Evolutionary conservation across 1,139 yeast species (phyloP).

Genomic region (Nakaseomyces sp.): DNA sequence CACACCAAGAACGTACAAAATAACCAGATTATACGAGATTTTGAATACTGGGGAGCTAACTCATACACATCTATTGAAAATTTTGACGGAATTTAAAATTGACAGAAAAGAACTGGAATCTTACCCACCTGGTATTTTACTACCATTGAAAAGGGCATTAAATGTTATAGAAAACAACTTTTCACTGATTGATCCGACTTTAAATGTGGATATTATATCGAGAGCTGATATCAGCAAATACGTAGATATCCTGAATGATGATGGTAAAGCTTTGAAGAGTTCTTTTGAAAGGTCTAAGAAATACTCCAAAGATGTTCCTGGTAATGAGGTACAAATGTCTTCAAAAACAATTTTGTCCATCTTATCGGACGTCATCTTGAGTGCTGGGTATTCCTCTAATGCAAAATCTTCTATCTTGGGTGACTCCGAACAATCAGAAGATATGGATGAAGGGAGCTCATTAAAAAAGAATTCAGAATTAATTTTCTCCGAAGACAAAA

Average conservation of each 20-base stretch:
- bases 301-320: constrained; percentile 2
- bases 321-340: background rate
- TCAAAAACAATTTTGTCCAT: constrained; percentile 12
- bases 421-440: constrained; percentile 12
- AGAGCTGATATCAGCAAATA: constrained; percentile 50
- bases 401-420: background rate
- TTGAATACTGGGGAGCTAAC: constrained; percentile 48
- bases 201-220: constrained; percentile 53
- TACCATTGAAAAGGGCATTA: constrained; percentile 57
- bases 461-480: constrained; percentile 32
- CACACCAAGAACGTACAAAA: constrained; percentile 56
- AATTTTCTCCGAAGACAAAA: constrained; percentile 67
- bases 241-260: constrained; percentile 6
- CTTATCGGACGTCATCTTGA: constrained; percentile 14
- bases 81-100: constrained; percentile 50
- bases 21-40: constrained; percentile 53
- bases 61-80: constrained; percentile 46
- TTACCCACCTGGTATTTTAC: constrained; percentile 61
- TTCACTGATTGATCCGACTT: constrained; percentile 40
- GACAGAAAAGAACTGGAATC: constrained; percentile 50
- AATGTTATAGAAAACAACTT: constrained; percentile 50
- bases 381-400: background rate
- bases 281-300: background rate
- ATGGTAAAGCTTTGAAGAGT: constrained; percentile 4
- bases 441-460: constrained; percentile 17